Conservation (phyloP, 192 early-diverging fungal genomes). For the Backusella mclennaniae region DNA sequence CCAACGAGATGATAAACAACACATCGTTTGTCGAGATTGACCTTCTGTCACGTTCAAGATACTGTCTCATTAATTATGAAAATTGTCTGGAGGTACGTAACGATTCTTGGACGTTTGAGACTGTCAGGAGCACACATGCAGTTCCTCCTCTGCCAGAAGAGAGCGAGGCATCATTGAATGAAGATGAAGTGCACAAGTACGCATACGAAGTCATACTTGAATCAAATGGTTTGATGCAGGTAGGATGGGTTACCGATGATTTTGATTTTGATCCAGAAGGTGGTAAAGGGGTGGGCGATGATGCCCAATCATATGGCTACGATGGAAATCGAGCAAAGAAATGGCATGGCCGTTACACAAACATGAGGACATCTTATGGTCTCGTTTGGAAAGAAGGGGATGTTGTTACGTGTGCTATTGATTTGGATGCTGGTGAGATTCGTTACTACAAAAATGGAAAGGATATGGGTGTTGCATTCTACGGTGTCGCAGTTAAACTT, state of each 20-base stretch:
- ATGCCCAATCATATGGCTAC: conserved; percentile 60
- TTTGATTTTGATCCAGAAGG: conserved; percentile 60
- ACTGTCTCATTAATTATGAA: conserved; percentile 25
- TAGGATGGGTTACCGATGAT: conserved; percentile 57
- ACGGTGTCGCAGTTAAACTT: conserved; percentile 25
- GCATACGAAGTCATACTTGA: conserved; percentile 53
- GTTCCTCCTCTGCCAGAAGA: conserved; percentile 7
- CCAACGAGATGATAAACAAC: neutral
- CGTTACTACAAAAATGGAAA: conserved; percentile 57
- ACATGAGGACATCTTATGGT: conserved; percentile 29
- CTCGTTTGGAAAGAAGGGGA: conserved; percentile 52
- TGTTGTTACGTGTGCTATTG: conserved; percentile 52
- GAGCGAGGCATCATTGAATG: neutral
- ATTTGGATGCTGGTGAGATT: conserved; percentile 51
- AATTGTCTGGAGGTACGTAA: conserved; percentile 24
- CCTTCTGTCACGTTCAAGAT: neutral
- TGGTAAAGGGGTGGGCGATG: conserved; percentile 71
- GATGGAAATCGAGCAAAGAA: conserved; percentile 61
- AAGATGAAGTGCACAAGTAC: neutral
- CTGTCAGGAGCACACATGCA: conserved; percentile 14
- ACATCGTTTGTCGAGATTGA: conserved; percentile 15
- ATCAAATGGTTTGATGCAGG: conserved; percentile 62
- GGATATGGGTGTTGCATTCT: conserved; percentile 62
- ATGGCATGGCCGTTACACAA: conserved; percentile 56
- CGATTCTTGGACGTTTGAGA: conserved; percentile 39